Evolutionary conservation across 192 early-diverging fungal genomes (phyloP), one percentile per base, ranked within the genome.

Genomic region (Rhizophagus prolifer): DNA sequence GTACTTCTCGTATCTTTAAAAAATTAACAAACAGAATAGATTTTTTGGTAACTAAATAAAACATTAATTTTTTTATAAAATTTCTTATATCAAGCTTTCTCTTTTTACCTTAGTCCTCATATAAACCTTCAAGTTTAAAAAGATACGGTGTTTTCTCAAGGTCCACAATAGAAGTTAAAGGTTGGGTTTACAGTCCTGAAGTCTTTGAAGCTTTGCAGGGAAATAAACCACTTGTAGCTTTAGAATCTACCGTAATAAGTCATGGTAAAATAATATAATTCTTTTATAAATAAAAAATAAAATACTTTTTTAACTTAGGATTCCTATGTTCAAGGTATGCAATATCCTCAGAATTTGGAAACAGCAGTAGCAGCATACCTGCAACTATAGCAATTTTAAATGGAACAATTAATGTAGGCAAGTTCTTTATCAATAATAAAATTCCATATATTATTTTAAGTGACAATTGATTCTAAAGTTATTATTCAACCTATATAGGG

Each of bases 221-320:
- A 21, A 82, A 85, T 30, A 81, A 81, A 64, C 95, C 95, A 2
- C 88, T 98, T 3, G 96, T 98, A 31, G 96, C 96, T 0, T 84
- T 98, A 9, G 96, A 98, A 81, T 95, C 94, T 1, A 97, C 96
- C 21, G 97, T 98, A 75, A 96, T 98, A 78, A 93, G 92, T 77
- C 97, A 98, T 82, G 97, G 91, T 76, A 78, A 13, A 7, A 25
- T 34, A 31, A 23, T 70, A 60, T 34, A 12, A 14, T 30, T 44
- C 1, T 26, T 10, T 46, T 30, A 2, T 54, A 26, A 28, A 46
- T 30, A 36, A 78, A 23, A 25, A 38, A 21, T 4, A 58, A 61
- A 13, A n/a, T 61, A 63, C 14, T 7, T 46, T 72, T 34, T 34
- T 34, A 34, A 34, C 31, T 19, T 10, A n/a, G n/a, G n/a, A n/a